Percentiles rank a stretch among this genome's conserved stretches.
These are phyloP conservation scores for Dioscorea alata DNA, from an alignment of 106 monocot species.

Conservation along the genomic window DNA sequence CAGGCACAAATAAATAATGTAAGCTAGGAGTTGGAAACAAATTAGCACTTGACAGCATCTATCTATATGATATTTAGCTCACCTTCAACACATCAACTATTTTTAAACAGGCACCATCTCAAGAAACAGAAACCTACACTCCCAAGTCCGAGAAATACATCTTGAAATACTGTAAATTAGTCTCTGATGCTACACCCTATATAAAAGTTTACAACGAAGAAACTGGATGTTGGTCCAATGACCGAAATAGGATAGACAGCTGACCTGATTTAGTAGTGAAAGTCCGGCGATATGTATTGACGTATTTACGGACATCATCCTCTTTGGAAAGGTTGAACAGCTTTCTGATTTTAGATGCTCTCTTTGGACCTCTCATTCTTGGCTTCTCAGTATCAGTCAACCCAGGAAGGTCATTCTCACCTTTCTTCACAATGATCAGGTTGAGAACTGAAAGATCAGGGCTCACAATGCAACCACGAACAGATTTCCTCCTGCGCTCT, in stretches of 20 bases:
- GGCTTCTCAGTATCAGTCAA: conserved; percentile 63
- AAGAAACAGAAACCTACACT: no score
- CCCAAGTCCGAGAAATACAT: no score
- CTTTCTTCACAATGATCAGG: conserved; percentile 49
- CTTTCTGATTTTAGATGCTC: conserved; percentile 59
- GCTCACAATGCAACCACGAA: conserved; percentile 52
- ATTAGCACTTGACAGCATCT: no score
- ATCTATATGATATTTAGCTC: no score
- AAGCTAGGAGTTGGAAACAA: no score
- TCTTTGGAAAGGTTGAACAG: conserved; percentile 59
- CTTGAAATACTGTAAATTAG: no score
- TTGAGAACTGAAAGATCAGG: conserved; percentile 43
- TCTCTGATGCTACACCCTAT: no score
- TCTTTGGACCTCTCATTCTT: conserved; percentile 59
- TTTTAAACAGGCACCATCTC: no score
- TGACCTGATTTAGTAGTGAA: conserved; percentile 25
- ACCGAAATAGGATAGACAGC: not conserved
- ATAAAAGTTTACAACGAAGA: no score
- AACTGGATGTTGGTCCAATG: not conserved
- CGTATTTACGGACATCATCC: conserved; percentile 57
- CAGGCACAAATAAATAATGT: no score
- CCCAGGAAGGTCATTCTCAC: conserved; percentile 59
- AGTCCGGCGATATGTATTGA: conserved; percentile 43
- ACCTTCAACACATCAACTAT: no score
- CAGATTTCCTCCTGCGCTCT: conserved; percentile 49